Percentiles rank a stretch among this genome's conserved stretches.
Evolutionary conservation across 306 rosid genomes (phyloP).

Genomic region (Hippophae rhamnoides): DNA sequence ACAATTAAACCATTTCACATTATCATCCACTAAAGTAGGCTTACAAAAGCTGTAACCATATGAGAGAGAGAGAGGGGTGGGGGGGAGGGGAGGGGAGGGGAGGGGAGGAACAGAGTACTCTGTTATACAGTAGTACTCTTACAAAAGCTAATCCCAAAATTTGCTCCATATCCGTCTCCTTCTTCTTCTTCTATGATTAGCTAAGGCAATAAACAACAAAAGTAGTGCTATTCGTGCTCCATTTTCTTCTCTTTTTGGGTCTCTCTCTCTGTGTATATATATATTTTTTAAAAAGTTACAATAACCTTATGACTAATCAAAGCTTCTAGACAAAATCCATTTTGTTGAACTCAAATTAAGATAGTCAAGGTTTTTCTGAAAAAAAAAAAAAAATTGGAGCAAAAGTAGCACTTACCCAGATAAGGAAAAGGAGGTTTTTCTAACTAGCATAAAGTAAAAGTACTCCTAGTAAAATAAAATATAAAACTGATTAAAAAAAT

Average conservation of each 20-base stretch:
- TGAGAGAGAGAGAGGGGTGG: no score
- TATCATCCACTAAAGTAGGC: conserved; percentile 30
- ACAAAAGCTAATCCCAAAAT: no score
- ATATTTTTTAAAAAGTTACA: no score
- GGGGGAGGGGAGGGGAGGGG: no score
- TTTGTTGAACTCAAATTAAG: neutral
- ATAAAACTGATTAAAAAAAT: conserved; percentile 20
- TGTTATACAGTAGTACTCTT: neutral
- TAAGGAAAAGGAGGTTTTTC: neutral
- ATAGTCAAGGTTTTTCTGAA: neutral
- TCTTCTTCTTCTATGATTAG: conserved; percentile 24
- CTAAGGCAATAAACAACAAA: neutral
- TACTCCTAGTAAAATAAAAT: neutral
- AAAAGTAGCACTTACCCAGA: conserved; percentile 33
- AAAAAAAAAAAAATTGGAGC: conserved; percentile 32
- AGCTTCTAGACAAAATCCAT: conserved; percentile 12
- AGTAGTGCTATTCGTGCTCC: conserved; percentile 44
- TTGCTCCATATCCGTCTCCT: neutral
- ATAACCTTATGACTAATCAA: neutral
- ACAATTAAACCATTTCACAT: conserved; percentile 36
- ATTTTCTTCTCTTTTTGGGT: conserved; percentile 2
- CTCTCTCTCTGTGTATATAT: no score
- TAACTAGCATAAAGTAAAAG: no score
- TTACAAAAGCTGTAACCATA: conserved; percentile 20
- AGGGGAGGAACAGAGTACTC: conserved; percentile 12